Conservation (phyloP, 192 early-diverging fungal species). For the Podila verticillata region DNA sequence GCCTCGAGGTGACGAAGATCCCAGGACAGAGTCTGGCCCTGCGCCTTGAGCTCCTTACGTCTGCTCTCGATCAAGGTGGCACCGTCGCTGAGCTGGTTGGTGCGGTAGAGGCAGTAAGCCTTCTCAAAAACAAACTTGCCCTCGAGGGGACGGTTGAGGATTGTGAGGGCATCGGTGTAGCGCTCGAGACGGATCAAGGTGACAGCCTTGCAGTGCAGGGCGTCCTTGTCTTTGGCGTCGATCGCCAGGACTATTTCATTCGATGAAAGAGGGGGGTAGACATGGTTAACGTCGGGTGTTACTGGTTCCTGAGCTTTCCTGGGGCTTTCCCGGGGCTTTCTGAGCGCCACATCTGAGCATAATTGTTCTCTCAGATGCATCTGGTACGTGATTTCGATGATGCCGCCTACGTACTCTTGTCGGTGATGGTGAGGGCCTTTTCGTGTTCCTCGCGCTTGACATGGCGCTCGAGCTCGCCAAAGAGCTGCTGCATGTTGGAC, state of each 20-base stretch:
- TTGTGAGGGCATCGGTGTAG: slow-evolving; percentile 61
- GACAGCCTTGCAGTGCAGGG: slow-evolving; percentile 66
- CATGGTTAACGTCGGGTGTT: not conserved
- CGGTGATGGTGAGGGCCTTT: slow-evolving; percentile 57
- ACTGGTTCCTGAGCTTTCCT: not conserved
- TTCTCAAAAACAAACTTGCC: slow-evolving; percentile 60
- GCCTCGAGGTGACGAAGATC: slow-evolving; percentile 68
- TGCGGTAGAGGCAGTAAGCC: slow-evolving; percentile 74
- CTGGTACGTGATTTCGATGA: not conserved
- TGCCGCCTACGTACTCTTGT: slow-evolving; percentile 57
- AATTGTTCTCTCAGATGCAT: too few species aligned
- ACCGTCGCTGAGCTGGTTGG: slow-evolving; percentile 63
- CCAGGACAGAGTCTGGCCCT: slow-evolving; percentile 25
- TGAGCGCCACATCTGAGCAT: too few species aligned
- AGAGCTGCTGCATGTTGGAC: slow-evolving; percentile 54
- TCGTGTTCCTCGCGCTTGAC: slow-evolving; percentile 63
- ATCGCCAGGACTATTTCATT: slow-evolving; percentile 49
- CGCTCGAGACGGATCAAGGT: slow-evolving; percentile 64
- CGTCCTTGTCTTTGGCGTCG: slow-evolving; percentile 58
- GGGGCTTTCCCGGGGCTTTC: too few species aligned
- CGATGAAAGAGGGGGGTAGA: too few species aligned
- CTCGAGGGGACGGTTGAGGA: slow-evolving; percentile 53
- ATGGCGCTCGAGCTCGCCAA: slow-evolving; percentile 62
- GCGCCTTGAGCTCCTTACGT: slow-evolving; percentile 24
- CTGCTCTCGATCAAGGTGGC: slow-evolving; percentile 46